Conservation (phyloP, 2,329 filamentous ascomycete genomes). For the Amauroascus verrucosus region DNA sequence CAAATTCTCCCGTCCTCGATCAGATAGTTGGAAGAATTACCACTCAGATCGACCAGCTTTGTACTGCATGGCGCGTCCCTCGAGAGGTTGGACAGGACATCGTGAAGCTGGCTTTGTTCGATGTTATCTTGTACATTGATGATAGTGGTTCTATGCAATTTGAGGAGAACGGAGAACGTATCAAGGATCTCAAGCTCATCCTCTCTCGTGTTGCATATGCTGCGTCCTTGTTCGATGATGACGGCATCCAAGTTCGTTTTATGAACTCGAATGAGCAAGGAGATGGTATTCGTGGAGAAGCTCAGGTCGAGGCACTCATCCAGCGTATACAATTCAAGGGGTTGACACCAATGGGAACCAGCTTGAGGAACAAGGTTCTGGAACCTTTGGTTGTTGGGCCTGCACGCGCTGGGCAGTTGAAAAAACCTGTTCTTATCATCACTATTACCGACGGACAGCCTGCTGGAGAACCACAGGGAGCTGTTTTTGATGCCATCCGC, state of each 20-base stretch:
- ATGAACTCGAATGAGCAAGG: constrained; percentile 52
- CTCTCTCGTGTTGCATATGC: constrained; percentile 53
- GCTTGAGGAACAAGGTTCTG: constrained; percentile 52
- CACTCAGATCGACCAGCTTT: constrained; percentile 45
- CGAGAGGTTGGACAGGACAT: constrained; percentile 54
- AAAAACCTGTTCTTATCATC: constrained; percentile 56
- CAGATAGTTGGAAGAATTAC: constrained; percentile 43
- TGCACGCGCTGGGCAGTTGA: constrained; percentile 44
- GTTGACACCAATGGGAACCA: constrained; percentile 56
- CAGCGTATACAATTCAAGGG: constrained; percentile 52
- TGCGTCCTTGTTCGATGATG: constrained; percentile 58
- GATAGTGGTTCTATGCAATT: constrained; percentile 62
- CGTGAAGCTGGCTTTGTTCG: constrained; percentile 52
- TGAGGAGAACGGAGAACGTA: constrained; percentile 56
- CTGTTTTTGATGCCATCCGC: constrained; percentile 49
- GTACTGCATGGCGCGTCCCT: constrained; percentile 47
- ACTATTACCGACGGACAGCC: constrained; percentile 58
- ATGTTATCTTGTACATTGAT: constrained; percentile 55
- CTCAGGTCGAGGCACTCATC: constrained; percentile 51
- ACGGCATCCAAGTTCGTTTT: constrained; percentile 58
- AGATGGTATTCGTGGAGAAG: constrained; percentile 47
- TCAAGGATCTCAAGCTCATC: constrained; percentile 56
- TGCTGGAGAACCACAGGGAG: constrained; percentile 49
- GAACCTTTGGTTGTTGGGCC: constrained; percentile 49
- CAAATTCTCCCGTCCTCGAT: constrained; percentile 42